Evolutionary conservation across 2,329 filamentous ascomycete species (phyloP), one percentile per base, ranked within the genome.

Genomic region (Xylariales sp.): DNA sequence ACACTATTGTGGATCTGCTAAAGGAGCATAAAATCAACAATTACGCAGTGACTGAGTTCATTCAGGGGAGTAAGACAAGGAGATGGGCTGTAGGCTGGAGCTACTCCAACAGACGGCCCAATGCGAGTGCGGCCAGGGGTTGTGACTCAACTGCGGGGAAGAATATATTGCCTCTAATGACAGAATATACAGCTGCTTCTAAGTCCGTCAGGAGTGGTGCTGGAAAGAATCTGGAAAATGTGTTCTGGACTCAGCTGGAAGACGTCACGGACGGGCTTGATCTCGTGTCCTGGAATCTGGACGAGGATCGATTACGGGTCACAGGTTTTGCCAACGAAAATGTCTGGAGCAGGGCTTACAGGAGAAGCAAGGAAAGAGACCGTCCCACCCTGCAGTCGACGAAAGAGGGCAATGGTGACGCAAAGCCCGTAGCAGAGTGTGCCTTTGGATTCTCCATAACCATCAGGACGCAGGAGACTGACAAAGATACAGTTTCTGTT

Each of bases 31-130:
- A 65, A 0, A 73, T 94, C 25, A 67, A 69, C 25, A 98, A 97
- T 56, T 96, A 82, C 50, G 90, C 88, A 0, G 78, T 95, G 1
- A 85, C 84, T 0, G 81, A 85, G 45, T 83, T 97, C 47, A 70
- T 88, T 0, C 87, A 91, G 41, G 87, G 86, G 0, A 78, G 65
- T 32, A 84, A 81, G 55, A 97, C 93, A 20, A 79, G 82, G 37
- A 70, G 93, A 14, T 97, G 91, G 90, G 88, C 82, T 2, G 63
- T 97, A 3, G 93, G 76, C 0, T 98, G 93, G 93, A 94, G 85
- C 51, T 95, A 88, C 63, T 65, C 67, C 2, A 68, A 76, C 36
- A 67, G 77, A 54, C 70, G 90, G 31, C 88, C 90, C 3, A 44
- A 43, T 57, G 66, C 5, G 57, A 69, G 40, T 49, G 56, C 29